These are phyloP conservation scores for Davidsoniella neocaledoniae DNA, from an alignment of 2,329 filamentous ascomycete genomes.

Conservation along the genomic window DNA sequence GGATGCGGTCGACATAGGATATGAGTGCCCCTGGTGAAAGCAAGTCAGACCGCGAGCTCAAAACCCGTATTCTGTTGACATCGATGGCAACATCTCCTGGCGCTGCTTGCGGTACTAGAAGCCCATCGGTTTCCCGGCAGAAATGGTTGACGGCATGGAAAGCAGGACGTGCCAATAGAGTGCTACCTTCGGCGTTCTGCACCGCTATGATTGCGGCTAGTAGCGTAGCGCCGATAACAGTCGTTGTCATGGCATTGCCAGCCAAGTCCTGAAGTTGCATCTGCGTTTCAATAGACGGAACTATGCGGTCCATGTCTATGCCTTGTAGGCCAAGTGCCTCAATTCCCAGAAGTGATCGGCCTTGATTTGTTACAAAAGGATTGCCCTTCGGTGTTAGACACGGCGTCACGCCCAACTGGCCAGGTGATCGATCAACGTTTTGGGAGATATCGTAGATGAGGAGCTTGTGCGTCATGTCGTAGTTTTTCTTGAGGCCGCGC, in stretches of 20 bases:
- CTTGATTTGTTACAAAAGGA: constrained; percentile 42
- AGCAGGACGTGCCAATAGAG: too few relatives aligned
- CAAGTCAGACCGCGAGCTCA: too few relatives aligned
- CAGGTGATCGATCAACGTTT: constrained; percentile 46
- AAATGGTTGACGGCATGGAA: too few relatives aligned
- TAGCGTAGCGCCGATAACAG: constrained; percentile 49
- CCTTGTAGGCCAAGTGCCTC: constrained; percentile 53
- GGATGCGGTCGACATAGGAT: not conserved
- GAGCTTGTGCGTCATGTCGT: constrained; percentile 30
- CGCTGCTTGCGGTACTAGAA: too few relatives aligned
- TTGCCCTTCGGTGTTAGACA: constrained; percentile 54
- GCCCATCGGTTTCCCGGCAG: too few relatives aligned
- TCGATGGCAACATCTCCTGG: not conserved
- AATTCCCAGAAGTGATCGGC: constrained; percentile 41
- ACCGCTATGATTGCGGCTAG: constrained; percentile 36
- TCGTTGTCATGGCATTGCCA: constrained; percentile 65
- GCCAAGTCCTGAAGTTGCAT: constrained; percentile 50
- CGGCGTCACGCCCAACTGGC: constrained; percentile 39
- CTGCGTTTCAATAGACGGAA: constrained; percentile 46
- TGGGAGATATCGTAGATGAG: constrained; percentile 50
- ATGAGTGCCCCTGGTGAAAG: too few relatives aligned
- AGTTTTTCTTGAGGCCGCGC: constrained; percentile 23
- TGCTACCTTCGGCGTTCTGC: too few relatives aligned
- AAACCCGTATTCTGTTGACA: not conserved
- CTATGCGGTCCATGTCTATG: constrained; percentile 43